Conservation (phyloP, 805 yeast genomes). For the Teunomyces gatunensis region DNA sequence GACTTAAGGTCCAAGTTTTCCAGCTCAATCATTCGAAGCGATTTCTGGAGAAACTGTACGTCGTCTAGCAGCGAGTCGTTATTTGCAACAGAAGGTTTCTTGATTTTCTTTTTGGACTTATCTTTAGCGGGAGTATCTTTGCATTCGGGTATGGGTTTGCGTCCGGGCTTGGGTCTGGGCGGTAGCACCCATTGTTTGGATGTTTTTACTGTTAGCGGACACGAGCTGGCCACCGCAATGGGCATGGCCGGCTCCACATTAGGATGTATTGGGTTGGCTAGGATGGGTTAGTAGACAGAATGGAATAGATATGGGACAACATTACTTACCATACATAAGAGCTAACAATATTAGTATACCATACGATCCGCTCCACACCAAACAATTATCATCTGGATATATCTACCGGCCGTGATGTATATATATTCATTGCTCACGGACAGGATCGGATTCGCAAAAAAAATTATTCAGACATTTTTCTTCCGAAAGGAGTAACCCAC, state of each 20-base stretch:
- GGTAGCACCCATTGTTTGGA: slow-evolving; percentile 83
- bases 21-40: slow-evolving; percentile 16
- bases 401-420: background rate
- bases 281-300: background rate
- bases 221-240: background rate
- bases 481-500: slow-evolving; percentile 2
- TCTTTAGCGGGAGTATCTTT: slow-evolving; percentile 5
- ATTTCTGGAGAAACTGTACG: background rate
- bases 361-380: background rate
- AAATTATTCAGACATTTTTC: slow-evolving; percentile 2
- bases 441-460: slow-evolving; percentile 5
- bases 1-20: slow-evolving; percentile 38
- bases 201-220: slow-evolving; percentile 39
- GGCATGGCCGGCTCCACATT: background rate
- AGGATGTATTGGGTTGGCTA: slow-evolving; percentile 3
- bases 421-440: slow-evolving; percentile 3
- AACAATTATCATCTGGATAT: background rate
- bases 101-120: slow-evolving; percentile 5
- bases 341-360: background rate
- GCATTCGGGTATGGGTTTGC: slow-evolving; percentile 39
- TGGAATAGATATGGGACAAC: background rate
- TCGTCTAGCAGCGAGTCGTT: background rate
- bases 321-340: slow-evolving; percentile 2
- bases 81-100: slow-evolving; percentile 1
- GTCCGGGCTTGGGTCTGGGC: slow-evolving; percentile 77